Percentiles rank a stretch among this genome's conserved stretches.
These are phyloP conservation scores for Stenocarpella maydis DNA, from an alignment of 2,329 filamentous ascomycete species.

Conservation along the genomic window DNA sequence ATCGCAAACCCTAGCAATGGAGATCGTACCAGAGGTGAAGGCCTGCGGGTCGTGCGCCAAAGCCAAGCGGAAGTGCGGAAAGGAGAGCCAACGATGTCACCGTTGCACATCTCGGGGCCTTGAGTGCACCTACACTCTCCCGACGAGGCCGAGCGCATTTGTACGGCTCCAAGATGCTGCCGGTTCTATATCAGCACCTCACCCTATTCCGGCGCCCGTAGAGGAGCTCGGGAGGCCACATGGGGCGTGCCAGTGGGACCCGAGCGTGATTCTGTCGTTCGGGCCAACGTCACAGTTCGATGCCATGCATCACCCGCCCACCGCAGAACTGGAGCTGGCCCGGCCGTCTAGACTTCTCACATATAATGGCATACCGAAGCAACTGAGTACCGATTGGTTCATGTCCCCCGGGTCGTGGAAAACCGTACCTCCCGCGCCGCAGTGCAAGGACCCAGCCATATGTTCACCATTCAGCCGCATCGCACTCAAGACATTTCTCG, in stretches of 20 bases:
- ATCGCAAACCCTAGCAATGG: background rate
- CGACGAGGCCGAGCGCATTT: slow-evolving; percentile 19
- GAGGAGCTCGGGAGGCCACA: background rate
- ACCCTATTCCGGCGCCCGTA: background rate
- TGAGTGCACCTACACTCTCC: slow-evolving; percentile 30
- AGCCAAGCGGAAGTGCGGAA: slow-evolving; percentile 32
- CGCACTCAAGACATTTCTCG: slow-evolving; percentile 4
- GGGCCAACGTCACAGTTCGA: background rate
- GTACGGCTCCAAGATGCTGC: slow-evolving; percentile 14
- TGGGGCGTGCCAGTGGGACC: slow-evolving; percentile 24
- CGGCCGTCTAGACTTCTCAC: background rate
- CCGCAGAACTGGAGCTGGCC: background rate
- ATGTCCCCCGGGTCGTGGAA: slow-evolving; percentile 24
- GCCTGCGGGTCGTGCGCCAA: slow-evolving; percentile 29
- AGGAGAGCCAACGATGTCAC: slow-evolving; percentile 27
- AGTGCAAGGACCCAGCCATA: background rate
- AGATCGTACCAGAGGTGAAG: slow-evolving; percentile 20
- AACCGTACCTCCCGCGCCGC: background rate
- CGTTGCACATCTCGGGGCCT: slow-evolving; percentile 18
- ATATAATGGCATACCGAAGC: background rate
- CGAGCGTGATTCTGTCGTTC: background rate
- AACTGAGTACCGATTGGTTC: slow-evolving; percentile 30
- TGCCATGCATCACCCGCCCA: background rate
- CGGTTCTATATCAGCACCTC: background rate
- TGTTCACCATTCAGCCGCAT: background rate